A percentile compares a stretch with the other conserved stretches of the same genome.
These are phyloP conservation scores for Truncatella angustata DNA, from an alignment of 2,329 filamentous ascomycete genomes.

Conservation along the genomic window DNA sequence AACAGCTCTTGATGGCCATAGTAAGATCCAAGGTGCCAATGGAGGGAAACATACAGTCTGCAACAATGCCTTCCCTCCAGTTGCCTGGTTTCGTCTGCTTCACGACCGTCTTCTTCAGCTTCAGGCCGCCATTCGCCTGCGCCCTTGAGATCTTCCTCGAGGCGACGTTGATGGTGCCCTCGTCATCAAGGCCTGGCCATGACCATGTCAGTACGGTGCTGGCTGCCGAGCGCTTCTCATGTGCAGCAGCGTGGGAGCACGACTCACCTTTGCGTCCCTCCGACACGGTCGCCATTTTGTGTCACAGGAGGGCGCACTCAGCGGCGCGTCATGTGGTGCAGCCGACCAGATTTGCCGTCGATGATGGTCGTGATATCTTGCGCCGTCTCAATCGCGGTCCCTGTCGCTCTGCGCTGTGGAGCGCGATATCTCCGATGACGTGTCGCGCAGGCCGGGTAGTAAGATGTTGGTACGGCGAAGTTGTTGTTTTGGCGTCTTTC, in stretches of 20 bases:
- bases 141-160: conserved; percentile 52
- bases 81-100: conserved; percentile 67
- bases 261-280: conserved; percentile 15
- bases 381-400: background rate
- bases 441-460: background rate
- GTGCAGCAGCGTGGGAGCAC: too few relatives aligned
- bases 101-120: conserved; percentile 61
- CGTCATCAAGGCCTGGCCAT: conserved; percentile 42
- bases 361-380: background rate
- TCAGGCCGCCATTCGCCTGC: conserved; percentile 48
- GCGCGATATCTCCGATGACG: background rate
- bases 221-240: background rate
- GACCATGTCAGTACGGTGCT: background rate
- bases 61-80: conserved; percentile 66
- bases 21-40: background rate
- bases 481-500: too few relatives aligned
- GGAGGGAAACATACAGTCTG: conserved; percentile 50
- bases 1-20: background rate
- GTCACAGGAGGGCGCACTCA: background rate
- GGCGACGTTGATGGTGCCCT: conserved; percentile 62
- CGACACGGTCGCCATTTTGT: conserved; percentile 9
- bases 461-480: too few relatives aligned
- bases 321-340: conserved; percentile 1
- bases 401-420: background rate
- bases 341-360: background rate